Evolutionary conservation across 2,329 filamentous ascomycete genomes (phyloP), one percentile per base, ranked within the genome.

Genomic region (Penicillium concentricum): DNA sequence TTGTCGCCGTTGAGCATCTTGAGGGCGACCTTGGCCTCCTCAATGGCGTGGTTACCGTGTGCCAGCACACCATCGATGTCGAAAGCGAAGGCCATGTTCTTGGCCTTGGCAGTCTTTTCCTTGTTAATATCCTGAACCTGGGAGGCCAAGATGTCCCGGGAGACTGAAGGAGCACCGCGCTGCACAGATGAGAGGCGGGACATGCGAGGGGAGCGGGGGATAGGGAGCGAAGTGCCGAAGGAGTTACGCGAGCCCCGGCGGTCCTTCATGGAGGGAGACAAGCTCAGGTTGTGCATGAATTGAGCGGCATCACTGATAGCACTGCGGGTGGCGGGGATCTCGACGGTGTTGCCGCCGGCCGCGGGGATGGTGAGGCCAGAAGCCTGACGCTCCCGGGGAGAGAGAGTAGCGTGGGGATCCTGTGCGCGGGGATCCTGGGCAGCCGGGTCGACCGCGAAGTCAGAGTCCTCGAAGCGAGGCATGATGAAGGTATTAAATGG

Each of bases 61-160:
- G 90, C 87, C 24, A 91, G 80, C 57, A 91, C 88, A 78, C 88
- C 88, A 67, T 91, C 85, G 53, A 79, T 79, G 60, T 79, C 77
- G 69, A 92, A 92, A 67, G 87, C 89, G 63, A 92, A 92, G 7
- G 87, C 87, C 87, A 91, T 90, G 78, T 91, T 87, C 81, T 91
- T 91, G 57, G 87, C 88, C 56, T 82, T 82, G 30, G 76, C 76
- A 16, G 89, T 87, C 77, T 88, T 89, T 65, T 87, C 82, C 55
- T 81, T 74, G 64, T 83, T 80, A 62, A 90, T 78, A 61, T 87
- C 84, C 76, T 91, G 88, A 20, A 90, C 79, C 74, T 90, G 87
- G 3, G 86, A 84, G 37, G 85, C 86, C 59, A 91, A 78, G 59
- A 91, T 84, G 48, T 89, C 86, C 32, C 87, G 84, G 4, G 85